Conservation (phyloP, 768 basidiomycete species). For the Mycena albidolilacea region DNA sequence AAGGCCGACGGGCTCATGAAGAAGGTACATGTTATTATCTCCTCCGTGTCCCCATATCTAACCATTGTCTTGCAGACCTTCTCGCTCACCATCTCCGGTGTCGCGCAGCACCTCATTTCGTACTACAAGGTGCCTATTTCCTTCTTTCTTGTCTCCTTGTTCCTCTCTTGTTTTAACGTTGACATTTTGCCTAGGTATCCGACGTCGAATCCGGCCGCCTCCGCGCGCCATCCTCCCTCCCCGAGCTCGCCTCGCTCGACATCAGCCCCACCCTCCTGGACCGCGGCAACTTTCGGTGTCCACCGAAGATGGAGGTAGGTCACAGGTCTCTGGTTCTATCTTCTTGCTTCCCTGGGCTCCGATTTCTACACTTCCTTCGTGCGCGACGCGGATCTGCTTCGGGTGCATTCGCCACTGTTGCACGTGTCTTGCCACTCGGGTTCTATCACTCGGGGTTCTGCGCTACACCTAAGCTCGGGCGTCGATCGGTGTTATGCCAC, state of each 20-base stretch:
- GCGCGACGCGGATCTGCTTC: too few relatives aligned
- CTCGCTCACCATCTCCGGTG: constrained; percentile 87
- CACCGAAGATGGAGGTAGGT: constrained; percentile 62
- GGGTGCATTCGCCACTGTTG: too few relatives aligned
- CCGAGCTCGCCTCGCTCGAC: constrained; percentile 88
- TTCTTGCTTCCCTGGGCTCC: background rate
- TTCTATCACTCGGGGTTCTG: too few relatives aligned
- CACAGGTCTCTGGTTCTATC: background rate
- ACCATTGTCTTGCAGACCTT: constrained; percentile 74
- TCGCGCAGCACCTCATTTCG: constrained; percentile 93
- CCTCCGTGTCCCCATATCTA: too few relatives aligned
- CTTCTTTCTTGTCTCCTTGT: background rate
- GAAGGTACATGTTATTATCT: constrained; percentile 73
- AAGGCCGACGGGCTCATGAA: constrained; percentile 96
- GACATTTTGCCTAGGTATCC: constrained; percentile 51
- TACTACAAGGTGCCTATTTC: constrained; percentile 82
- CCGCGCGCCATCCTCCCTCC: constrained; percentile 88
- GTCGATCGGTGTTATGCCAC: too few relatives aligned
- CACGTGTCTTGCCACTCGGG: too few relatives aligned
- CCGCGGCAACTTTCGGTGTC: constrained; percentile 89
- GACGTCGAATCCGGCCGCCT: constrained; percentile 93
- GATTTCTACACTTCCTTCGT: background rate
- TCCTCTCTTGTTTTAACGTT: too few relatives aligned
- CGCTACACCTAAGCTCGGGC: too few relatives aligned
- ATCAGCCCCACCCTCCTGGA: constrained; percentile 92